Evolutionary conservation across 306 rosid genomes (phyloP), one percentile per base, ranked within the genome.

Genomic region (Begonia masoniana): DNA sequence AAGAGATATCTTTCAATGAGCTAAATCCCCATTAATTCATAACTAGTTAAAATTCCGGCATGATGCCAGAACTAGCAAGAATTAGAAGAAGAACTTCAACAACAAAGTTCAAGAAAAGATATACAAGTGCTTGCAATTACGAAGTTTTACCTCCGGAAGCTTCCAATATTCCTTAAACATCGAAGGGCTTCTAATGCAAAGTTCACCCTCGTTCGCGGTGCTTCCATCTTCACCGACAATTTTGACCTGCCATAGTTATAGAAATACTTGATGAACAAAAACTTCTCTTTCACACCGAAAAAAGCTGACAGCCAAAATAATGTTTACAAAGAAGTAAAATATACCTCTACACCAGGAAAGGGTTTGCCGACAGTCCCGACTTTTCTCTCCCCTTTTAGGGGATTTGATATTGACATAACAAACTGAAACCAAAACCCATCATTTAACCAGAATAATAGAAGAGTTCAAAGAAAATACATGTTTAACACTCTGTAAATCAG

Each of bases 331-430:
- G 50, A 15, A 17, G 39, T 31, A 42, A n/a, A 15, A 39, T 49
- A 49, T 59, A 72, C 97, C 96, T 91, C 75, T 12, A 85, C 86
- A 49, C 85, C 88, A 39, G 88, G 97, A 59, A 91, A 81, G 55
- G 97, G 97, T 66, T 85, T 91, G 52, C 96, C 97, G 51, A 85
- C 96, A 2, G 92, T 85, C 55, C 97, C 94, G 13, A 88, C 78
- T 68, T 91, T 91, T 65, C 97, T 75, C 59, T 76, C 71, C 42
- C 94, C 96, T 63, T 73, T 77, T 64, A 91, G 73, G 55, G 97
- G 97, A 81, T 91, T 85, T 59, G 97, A 76, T 73, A 91, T 69
- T 68, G 97, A 78, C 97, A 91, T 85, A 73, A 85, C 92, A 71
- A 91, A 91, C 97, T 91, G 76, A 62, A 68, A 62, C 71, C 39